phyloP scores from a whole-genome alignment of 768 basidiomycete genomes.

The Lactarius hengduanensis region DNA sequence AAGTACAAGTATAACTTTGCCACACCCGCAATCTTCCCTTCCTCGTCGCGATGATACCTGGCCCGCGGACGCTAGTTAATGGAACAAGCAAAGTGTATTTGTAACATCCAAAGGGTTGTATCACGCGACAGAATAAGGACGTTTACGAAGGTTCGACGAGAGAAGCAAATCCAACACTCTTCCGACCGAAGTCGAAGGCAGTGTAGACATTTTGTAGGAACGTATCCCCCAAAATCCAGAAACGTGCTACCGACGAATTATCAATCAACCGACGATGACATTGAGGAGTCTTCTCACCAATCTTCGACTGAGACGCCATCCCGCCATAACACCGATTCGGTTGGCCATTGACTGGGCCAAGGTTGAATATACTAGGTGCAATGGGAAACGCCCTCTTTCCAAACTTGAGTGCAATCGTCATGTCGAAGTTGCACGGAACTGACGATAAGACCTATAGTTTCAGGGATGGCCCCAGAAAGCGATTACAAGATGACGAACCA shows the following conservation, averaged over 20 bases:
- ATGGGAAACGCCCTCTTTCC: slow-evolving; percentile 1
- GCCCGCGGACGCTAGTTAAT: background rate
- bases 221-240: slow-evolving; percentile 22
- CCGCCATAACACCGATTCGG: slow-evolving; percentile 13
- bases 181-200: slow-evolving; percentile 15
- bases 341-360: background rate
- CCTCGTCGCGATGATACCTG: background rate
- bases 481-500: background rate
- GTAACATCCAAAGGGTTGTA: background rate
- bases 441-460: too few species aligned
- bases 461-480: background rate
- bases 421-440: slow-evolving; percentile 11
- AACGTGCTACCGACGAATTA: background rate
- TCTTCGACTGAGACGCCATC: background rate
- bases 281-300: background rate
- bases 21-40: too few species aligned
- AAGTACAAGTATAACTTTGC: background rate
- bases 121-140: background rate
- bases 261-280: background rate
- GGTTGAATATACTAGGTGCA: slow-evolving; percentile 3
- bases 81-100: background rate
- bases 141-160: slow-evolving; percentile 1
- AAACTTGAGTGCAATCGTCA: slow-evolving; percentile 5
- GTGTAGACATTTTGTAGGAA: slow-evolving; percentile 20
- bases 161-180: slow-evolving; percentile 19